A percentile compares a stretch with the other conserved stretches of the same genome.
Conservation (phyloP, 345 rosid genomes). For the Hevea brasiliensis region DNA sequence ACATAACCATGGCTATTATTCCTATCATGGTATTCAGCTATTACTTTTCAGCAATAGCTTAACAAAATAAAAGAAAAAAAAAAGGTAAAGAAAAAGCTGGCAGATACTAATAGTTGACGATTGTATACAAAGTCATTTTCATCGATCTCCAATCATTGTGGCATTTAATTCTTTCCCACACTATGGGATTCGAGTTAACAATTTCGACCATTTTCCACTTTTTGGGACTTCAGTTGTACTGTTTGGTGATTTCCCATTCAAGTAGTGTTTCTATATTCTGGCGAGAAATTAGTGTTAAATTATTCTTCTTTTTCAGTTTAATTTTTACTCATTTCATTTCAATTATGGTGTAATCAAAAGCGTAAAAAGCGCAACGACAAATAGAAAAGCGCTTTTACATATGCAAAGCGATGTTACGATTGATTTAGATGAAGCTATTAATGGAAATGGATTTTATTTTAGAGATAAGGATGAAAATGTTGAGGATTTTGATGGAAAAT, state of each 20-base stretch:
- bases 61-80: too few species aligned
- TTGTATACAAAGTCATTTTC: too few species aligned
- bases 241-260: background rate
- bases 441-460: too few species aligned
- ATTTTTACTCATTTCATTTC: conserved; percentile 5
- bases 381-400: too few species aligned
- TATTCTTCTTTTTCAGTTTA: background rate
- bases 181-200: too few species aligned
- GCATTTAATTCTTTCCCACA: background rate
- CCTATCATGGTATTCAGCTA: background rate
- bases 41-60: background rate
- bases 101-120: background rate
- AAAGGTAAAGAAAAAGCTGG: conserved; percentile 6
- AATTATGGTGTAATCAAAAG: too few species aligned
- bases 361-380: too few species aligned
- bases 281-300: background rate
- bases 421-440: too few species aligned
- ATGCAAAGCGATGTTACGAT: too few species aligned
- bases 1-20: background rate
- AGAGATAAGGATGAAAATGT: too few species aligned
- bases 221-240: background rate
- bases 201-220: too few species aligned
- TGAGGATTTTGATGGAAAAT: too few species aligned
- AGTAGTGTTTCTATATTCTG: background rate
- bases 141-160: background rate